phyloP scores from a whole-genome alignment of 257 asterid species.

The Fraxinus pennsylvanica region DNA sequence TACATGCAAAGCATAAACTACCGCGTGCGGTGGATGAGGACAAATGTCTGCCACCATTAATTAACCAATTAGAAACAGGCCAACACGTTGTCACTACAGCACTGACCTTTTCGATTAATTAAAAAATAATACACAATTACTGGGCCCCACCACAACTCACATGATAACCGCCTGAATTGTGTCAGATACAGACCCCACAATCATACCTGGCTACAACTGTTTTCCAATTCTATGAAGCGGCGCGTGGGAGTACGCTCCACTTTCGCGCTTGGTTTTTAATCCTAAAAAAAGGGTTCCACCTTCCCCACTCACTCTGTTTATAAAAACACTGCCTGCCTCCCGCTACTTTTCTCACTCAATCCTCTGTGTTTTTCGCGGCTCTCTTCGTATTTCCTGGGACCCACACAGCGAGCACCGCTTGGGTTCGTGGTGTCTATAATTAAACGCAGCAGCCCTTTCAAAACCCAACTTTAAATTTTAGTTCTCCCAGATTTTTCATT shows the following conservation, averaged over 20 bases:
- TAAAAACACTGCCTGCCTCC: slow-evolving; percentile 2
- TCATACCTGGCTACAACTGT: slow-evolving; percentile 38
- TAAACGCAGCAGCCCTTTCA: slow-evolving; percentile 22
- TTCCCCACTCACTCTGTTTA: not conserved
- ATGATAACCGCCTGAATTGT: slow-evolving; percentile 30
- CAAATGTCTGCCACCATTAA: slow-evolving; percentile 43
- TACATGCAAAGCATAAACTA: slow-evolving; percentile 53
- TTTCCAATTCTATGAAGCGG: not conserved
- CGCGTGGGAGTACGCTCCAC: slow-evolving; percentile 10
- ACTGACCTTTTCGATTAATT: not conserved
- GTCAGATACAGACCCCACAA: slow-evolving; percentile 34
- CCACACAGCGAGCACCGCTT: slow-evolving; percentile 9
- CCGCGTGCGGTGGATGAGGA: slow-evolving; percentile 45
- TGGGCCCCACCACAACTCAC: slow-evolving; percentile 29
- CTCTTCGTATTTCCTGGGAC: slow-evolving; percentile 7
- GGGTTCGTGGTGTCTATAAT: not conserved
- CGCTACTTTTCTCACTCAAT: not conserved
- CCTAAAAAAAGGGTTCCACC: slow-evolving; percentile 9
- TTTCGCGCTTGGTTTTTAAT: slow-evolving; percentile 1
- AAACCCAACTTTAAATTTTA: not conserved
- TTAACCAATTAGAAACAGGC: slow-evolving; percentile 43
- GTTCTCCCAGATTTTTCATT: not conserved
- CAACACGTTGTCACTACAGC: slow-evolving; percentile 51
- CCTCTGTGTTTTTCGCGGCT: no score
- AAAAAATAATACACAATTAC: not conserved